Evolutionary conservation across 257 asterid species (phyloP), one percentile per base, ranked within the genome.

Genomic region (Przewalskia tangutica): DNA sequence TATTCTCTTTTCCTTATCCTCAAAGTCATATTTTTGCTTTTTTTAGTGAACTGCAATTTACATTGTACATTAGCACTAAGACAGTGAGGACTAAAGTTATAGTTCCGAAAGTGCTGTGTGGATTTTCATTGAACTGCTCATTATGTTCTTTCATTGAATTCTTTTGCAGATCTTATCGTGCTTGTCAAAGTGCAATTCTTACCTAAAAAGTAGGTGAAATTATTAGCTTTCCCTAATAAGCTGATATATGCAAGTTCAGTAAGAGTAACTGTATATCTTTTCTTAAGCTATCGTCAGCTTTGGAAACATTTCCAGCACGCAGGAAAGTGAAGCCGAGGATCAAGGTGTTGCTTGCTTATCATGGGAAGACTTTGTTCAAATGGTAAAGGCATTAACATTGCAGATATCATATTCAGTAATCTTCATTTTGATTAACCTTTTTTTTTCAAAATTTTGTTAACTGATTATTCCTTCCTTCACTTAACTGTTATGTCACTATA

Each of bases 221-320:
- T 64, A 63, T 32, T 50, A 40, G 20, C 9, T 6, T 7, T 77
- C 11, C 40, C 36, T 23, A 75, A 64, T 40, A 14, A 18, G 36
- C 4, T 70, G 79, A 51, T 55, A 68, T 23, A 80, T 76, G 53
- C 8, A 58, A 75, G 38, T 65, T 10, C 18, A 56, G 14, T 10
- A 16, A 40, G 7, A 32, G 50, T 79, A 63, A 82, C 81, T 68
- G 85, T 73, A 48, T 66, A 58, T 84, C 66, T 58, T 89, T 70
- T 83, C 59, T 81, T 82, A 81, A 95, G 98, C 98, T 81, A 87
- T 93, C 73, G 94, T 94, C 64, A 93, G 97, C 89, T 93, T 94
- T 63, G 94, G 96, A 79, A 89, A 86, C 5, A 68, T 93, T 77
- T 80, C 94, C 11, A 88, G 87, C 67, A 84, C 63, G 83, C 97